Evolutionary conservation across 2,329 filamentous ascomycete species (phyloP), one percentile per base, ranked within the genome.

Genomic region (Trichoderma arundinaceum): DNA sequence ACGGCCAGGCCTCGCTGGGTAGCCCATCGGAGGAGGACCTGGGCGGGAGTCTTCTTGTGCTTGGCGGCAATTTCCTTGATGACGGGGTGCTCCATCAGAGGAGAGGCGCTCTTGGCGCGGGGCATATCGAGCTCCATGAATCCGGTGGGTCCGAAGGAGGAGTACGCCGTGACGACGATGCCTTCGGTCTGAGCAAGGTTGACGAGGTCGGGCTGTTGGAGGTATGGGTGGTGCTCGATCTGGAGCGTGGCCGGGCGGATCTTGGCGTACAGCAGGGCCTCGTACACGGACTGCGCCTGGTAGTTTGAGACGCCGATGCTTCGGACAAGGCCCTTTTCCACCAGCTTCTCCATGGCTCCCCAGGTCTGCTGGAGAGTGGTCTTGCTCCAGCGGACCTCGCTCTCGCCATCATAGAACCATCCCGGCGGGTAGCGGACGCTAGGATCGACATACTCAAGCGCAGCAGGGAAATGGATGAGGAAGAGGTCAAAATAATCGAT

Each of bases 401-500:
- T 80, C 70, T 85, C 80, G 73, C 83, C 87, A 65, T 89, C 88
- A 77, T 87, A 87, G 77, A 84, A 82, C 90, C 91, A 94, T 73
- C 90, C 88, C 48, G 92, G 92, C 22, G 92, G 92, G 83, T 94
- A 94, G 76, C 90, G 88, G 66, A 89, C 88, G 15, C 82, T 80
- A 44, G 92, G 92, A 80, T 93, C 90, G 73, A 96, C 90, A 78
- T 91, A 96, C 81, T 92, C 90, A 72, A 96, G 85, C 46, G 93
- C 87, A 69, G 95, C 87, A 70, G 93, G 92, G 86, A 95, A 96
- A 83, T 96, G 93, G 73, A 96, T 88, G 73, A 94, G 83, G 86
- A 89, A 96, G 70, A 96, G 87, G 78, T 96, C 92, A 78, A 96
- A 94, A 84, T 96, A 96, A 74, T 94, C 92, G 68, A 96, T 77